Base-by-base conservation (phyloP, 768 basidiomycete species). In the Exidia glandulosa region DNA sequence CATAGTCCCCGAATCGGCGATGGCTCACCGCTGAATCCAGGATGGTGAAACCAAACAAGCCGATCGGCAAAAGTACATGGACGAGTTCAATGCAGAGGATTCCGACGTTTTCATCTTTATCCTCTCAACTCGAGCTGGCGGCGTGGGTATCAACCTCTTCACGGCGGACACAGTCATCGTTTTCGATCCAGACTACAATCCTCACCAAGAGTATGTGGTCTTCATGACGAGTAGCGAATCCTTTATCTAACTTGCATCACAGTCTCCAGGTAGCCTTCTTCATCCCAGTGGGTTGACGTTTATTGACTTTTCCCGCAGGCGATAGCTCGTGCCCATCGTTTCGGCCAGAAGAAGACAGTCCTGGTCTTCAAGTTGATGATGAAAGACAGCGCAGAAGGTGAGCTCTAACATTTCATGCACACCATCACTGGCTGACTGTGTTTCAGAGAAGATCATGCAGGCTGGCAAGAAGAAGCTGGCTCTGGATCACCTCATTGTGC, bases 121-220 rank as follows among this genome's bases (percentile, higher is more conserved):
- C 2, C 78, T 99, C 41, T 88, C 91, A 3, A 91, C 94, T 34
- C 84, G 95, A 32, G 96, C 95, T 45, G 94, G 95, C 16, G 94
- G 93, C 58, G 90, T 92, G 58, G 91, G 90, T 57, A 88, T 77
- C 45, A 98, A 97, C 69, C 81, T 92, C 32, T 81, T 87, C 76
- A 89, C 85, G 7, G 94, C 95, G 23, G 95, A 97, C 70, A 95
- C 94, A 0, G 93, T 94, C 31, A 87, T 93, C 48, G 86, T 93
- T 59, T 90, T 86, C 65, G 95, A 99, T 68, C 93, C 94, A 0
- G 96, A 99, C 74, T 99, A 94, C 72, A 99, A 99, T 67, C 95
- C 95, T n/a, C 93, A 96, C 73, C 88, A 88, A 79, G 50, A 54
- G 87, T 87, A 54, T 30, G 79, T 70, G 55, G n/a, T 3, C 10